Conservation (phyloP, 495 filamentous ascomycete species). For the Lasiosphaeria hispida region DNA sequence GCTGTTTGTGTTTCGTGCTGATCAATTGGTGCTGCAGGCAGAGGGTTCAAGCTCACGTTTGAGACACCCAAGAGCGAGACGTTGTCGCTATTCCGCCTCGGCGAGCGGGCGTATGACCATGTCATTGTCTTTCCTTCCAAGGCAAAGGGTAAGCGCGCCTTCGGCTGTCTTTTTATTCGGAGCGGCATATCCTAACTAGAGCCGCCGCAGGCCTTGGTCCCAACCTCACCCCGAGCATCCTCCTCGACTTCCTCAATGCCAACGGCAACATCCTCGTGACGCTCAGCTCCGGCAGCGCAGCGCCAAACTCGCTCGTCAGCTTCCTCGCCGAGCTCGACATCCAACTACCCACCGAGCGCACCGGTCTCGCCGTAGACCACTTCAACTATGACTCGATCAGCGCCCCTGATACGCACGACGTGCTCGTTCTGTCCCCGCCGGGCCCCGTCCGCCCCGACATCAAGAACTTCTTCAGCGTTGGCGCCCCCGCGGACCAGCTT, state of each 20-base stretch:
- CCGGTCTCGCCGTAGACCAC: conserved; percentile 84
- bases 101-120: conserved; percentile 88
- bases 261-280: conserved; percentile 89
- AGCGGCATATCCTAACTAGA: conserved; percentile 18
- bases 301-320: conserved; percentile 75
- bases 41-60: conserved; percentile 77
- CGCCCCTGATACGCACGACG: conserved; percentile 80
- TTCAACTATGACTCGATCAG: conserved; percentile 84
- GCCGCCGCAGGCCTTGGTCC: conserved; percentile 74
- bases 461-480: conserved; percentile 75
- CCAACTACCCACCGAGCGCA: conserved; percentile 78
- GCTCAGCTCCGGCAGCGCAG: conserved; percentile 71
- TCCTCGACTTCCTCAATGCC: conserved; percentile 87
- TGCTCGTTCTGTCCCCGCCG: conserved; percentile 71
- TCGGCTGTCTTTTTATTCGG: background rate
- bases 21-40: conserved; percentile 50
- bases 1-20: conserved; percentile 14
- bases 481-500: conserved; percentile 45
- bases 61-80: conserved; percentile 83
- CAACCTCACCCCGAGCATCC: conserved; percentile 75
- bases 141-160: conserved; percentile 67
- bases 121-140: conserved; percentile 81
- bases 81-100: conserved; percentile 79
- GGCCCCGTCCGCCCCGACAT: conserved; percentile 60
- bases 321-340: conserved; percentile 91